phyloP scores from a whole-genome alignment of 2,329 filamentous ascomycete genomes.

The Blastomyces percursus region DNA sequence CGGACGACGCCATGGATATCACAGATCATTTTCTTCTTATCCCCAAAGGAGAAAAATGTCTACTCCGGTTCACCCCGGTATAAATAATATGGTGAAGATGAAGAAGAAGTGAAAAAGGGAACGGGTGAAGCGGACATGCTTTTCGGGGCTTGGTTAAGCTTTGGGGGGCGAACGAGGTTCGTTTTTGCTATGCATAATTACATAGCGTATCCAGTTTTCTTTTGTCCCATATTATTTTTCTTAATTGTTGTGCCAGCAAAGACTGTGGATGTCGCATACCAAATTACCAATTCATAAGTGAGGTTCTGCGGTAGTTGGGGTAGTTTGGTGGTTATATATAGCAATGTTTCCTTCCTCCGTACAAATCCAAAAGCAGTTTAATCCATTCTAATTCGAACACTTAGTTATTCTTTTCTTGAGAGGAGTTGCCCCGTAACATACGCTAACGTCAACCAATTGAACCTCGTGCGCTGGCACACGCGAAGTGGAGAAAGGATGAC shows the following conservation, averaged over 20 bases:
- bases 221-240: no score
- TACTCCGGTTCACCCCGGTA: slow-evolving; percentile 8
- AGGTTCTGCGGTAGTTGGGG: background rate
- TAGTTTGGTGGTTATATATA: no score
- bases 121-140: background rate
- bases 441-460: no score
- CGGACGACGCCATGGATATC: slow-evolving; percentile 10
- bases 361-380: no score
- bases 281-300: background rate
- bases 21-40: slow-evolving; percentile 14
- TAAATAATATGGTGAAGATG: background rate
- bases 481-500: no score
- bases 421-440: no score
- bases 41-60: slow-evolving; percentile 12
- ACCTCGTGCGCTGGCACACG: no score
- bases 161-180: no score
- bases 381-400: no score
- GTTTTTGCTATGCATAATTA: background rate
- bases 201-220: background rate
- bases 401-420: no score
- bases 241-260: background rate
- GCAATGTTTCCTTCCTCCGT: no score
- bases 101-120: background rate
- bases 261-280: background rate
- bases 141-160: background rate